A percentile compares a stretch with the other conserved stretches of the same genome.
Conservation (phyloP, 2,329 filamentous ascomycete genomes). For the Alternaria triticimaculans region DNA sequence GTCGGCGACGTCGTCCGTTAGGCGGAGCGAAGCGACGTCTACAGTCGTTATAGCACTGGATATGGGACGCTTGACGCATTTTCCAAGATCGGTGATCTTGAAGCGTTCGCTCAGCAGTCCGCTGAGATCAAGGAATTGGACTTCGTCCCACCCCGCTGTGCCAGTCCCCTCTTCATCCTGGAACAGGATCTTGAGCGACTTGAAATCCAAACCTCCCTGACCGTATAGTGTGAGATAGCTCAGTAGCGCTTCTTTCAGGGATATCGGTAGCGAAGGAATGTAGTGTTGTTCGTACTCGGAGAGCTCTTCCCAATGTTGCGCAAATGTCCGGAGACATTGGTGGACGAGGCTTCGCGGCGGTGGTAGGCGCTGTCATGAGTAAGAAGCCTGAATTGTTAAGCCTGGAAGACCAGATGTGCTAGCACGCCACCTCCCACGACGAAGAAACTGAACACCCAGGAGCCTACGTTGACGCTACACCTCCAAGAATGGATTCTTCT, state of each 20-base stretch:
- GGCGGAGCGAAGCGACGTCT: slow-evolving; percentile 21
- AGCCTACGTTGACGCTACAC: background rate
- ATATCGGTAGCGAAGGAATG: slow-evolving; percentile 58
- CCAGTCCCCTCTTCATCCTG: slow-evolving; percentile 42
- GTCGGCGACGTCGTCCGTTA: slow-evolving; percentile 44
- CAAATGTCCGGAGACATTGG: slow-evolving; percentile 60
- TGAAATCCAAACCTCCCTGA: slow-evolving; percentile 47
- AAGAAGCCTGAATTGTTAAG: slow-evolving; percentile 28
- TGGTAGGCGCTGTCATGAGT: slow-evolving; percentile 42
- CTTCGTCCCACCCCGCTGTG: slow-evolving; percentile 50
- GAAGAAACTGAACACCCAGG: background rate
- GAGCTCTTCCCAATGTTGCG: slow-evolving; percentile 63
- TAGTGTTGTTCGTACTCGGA: slow-evolving; percentile 64
- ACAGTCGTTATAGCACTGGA: slow-evolving; percentile 9
- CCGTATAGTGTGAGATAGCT: slow-evolving; percentile 64
- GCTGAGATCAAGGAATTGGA: slow-evolving; percentile 61
- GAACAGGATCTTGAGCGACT: slow-evolving; percentile 61
- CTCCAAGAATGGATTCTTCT: background rate
- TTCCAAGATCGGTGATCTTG: slow-evolving; percentile 57
- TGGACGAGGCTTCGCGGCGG: slow-evolving; percentile 56
- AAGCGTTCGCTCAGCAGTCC: slow-evolving; percentile 58
- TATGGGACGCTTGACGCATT: slow-evolving; percentile 44
- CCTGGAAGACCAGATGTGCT: slow-evolving; percentile 5
- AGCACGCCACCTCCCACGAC: background rate
- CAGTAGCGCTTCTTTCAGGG: slow-evolving; percentile 60